These are phyloP conservation scores for Geosiphon pyriformis DNA, from an alignment of 192 early-diverging fungal species.

Conservation along the genomic window DNA sequence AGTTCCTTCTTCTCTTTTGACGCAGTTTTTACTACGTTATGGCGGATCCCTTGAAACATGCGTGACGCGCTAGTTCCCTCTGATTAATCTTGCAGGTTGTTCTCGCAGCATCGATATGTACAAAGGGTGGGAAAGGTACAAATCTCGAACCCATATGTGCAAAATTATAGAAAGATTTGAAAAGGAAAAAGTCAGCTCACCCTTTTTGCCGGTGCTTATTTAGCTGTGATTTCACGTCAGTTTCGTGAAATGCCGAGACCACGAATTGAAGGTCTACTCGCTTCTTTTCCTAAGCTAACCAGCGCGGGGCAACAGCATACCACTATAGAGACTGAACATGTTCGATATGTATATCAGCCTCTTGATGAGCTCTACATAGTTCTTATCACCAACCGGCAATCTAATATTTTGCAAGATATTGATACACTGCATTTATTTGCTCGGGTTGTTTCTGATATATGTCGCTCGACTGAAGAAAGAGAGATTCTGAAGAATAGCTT, in stretches of 20 bases:
- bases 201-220: too few relatives aligned
- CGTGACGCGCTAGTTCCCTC: too few relatives aligned
- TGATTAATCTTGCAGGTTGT: conserved; percentile 90
- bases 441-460: conserved; percentile 85
- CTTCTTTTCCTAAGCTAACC: conserved; percentile 96
- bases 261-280: conserved; percentile 93
- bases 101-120: conserved; percentile 83
- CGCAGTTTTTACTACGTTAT: too few relatives aligned
- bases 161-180: too few relatives aligned
- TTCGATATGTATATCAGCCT: conserved; percentile 98
- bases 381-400: conserved; percentile 92
- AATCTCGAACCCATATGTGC: too few relatives aligned
- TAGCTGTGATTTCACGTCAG: conserved; percentile 88
- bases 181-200: too few relatives aligned
- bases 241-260: conserved; percentile 96
- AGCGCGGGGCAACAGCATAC: conserved; percentile 89
- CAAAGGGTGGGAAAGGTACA: conserved; percentile 90
- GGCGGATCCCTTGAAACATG: too few relatives aligned
- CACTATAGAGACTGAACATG: conserved; percentile 92
- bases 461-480: conserved; percentile 77
- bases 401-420: conserved; percentile 98
- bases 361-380: conserved; percentile 93
- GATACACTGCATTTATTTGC: conserved; percentile 93
- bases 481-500: conserved; percentile 84
- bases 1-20: too few relatives aligned